Evolutionary conservation across 2,329 filamentous ascomycete species (phyloP).

Genomic region (Didymella pinodella): DNA sequence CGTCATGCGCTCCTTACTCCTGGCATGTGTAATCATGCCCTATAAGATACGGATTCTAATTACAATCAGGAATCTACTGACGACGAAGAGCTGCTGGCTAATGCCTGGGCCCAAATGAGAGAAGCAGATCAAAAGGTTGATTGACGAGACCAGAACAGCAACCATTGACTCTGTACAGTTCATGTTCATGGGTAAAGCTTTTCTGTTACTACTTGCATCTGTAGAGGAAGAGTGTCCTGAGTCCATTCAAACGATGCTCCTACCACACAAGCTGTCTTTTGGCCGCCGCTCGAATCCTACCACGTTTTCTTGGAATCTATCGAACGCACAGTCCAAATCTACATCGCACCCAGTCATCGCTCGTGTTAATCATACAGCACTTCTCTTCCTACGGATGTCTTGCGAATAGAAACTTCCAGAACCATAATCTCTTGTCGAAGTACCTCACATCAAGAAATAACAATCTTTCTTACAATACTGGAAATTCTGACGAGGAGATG

Average conservation of each 20-base stretch:
- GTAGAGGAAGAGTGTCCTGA: neutral
- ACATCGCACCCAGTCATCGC: neutral
- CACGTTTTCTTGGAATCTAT: no score
- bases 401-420: no score
- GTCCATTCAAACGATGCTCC: conserved; percentile 3
- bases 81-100: neutral
- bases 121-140: conserved; percentile 5
- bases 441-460: no score
- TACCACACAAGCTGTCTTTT: conserved; percentile 7
- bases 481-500: no score
- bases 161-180: neutral
- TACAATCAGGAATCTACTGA: no score
- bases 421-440: no score
- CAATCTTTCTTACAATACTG: no score
- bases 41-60: no score
- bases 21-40: neutral
- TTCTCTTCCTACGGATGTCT: neutral
- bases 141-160: neutral
- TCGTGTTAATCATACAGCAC: neutral
- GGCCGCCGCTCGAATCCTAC: neutral
- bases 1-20: neutral
- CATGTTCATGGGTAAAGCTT: neutral
- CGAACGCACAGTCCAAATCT: neutral
- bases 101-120: neutral
- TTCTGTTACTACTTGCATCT: conserved; percentile 1